Percentiles rank a stretch among this genome's conserved stretches.
phyloP scores from a whole-genome alignment of 1,284 basidiomycete genomes.

The Rhodotorula sp. region DNA sequence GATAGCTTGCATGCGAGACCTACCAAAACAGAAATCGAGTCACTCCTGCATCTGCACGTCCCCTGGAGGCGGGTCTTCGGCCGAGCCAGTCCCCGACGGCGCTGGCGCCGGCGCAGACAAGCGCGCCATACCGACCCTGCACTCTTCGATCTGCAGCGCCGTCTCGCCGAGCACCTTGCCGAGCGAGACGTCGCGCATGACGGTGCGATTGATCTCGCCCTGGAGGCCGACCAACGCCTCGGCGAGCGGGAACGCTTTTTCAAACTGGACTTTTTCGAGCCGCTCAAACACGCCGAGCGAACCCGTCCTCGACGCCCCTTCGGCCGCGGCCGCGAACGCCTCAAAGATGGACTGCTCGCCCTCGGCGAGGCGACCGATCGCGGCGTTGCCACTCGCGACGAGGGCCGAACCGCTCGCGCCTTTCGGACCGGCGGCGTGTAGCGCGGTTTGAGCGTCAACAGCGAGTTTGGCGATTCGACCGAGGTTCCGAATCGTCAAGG shows the following conservation, averaged over 20 bases:
- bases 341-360: constrained; percentile 37
- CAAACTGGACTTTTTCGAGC: constrained; percentile 34
- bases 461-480: constrained; percentile 34
- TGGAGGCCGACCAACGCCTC: constrained; percentile 25
- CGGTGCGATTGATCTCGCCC: constrained; percentile 14
- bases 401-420: constrained; percentile 5
- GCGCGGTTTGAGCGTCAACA: constrained; percentile 7
- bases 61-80: neutral
- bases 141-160: constrained; percentile 13
- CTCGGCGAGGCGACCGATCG: constrained; percentile 26
- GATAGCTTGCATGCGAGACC: neutral
- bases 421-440: neutral
- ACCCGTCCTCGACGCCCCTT: constrained; percentile 5
- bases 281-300: constrained; percentile 19
- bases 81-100: neutral
- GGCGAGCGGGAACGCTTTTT: constrained; percentile 11
- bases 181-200: constrained; percentile 32
- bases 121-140: constrained; percentile 5
- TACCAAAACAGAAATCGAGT: neutral
- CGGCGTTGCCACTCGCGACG: constrained; percentile 27
- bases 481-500: constrained; percentile 39
- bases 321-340: constrained; percentile 29
- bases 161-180: constrained; percentile 37
- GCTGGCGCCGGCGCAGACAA: neutral
- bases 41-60: constrained; percentile 10